These are phyloP conservation scores for Echium plantagineum DNA, from an alignment of 257 asterid genomes.

Conservation along the genomic window DNA sequence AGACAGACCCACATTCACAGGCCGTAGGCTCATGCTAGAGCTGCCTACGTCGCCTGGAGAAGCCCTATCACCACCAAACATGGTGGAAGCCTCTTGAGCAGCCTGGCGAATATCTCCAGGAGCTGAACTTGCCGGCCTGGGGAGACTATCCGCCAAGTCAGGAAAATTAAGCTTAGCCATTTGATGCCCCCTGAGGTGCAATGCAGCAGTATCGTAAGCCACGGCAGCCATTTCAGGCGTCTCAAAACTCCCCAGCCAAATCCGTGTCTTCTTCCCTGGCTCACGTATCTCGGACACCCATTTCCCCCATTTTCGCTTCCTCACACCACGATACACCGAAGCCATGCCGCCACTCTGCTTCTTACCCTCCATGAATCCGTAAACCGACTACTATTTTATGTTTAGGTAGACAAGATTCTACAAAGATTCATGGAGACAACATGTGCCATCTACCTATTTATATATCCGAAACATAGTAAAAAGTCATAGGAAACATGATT, in stretches of 20 bases:
- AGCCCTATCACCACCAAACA: background rate
- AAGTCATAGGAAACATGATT: background rate
- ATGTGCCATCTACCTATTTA: background rate
- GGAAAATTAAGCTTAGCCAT: conserved; percentile 30
- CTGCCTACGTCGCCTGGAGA: background rate
- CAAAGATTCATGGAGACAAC: background rate
- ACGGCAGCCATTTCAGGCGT: conserved; percentile 34
- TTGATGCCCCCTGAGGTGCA: conserved; percentile 21
- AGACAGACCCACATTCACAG: conserved; percentile 19
- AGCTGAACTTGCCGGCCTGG: conserved; percentile 16
- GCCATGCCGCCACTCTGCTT: conserved; percentile 6
- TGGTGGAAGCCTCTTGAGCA: conserved; percentile 25
- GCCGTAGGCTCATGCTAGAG: background rate
- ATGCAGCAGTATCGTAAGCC: conserved; percentile 34
- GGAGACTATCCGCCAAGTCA: conserved; percentile 12
- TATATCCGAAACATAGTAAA: background rate
- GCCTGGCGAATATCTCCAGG: conserved; percentile 26
- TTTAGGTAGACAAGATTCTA: too few relatives aligned
- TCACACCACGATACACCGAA: conserved; percentile 27
- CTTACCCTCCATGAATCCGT: background rate
- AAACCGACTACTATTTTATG: too few relatives aligned
- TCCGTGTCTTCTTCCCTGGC: conserved; percentile 28
- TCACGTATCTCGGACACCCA: conserved; percentile 40
- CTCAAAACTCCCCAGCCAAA: conserved; percentile 41
- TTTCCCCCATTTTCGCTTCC: conserved; percentile 44